Evolutionary conservation across 352 stramenopile species (phyloP).

Genomic region (Thraustochytrium sp.): DNA sequence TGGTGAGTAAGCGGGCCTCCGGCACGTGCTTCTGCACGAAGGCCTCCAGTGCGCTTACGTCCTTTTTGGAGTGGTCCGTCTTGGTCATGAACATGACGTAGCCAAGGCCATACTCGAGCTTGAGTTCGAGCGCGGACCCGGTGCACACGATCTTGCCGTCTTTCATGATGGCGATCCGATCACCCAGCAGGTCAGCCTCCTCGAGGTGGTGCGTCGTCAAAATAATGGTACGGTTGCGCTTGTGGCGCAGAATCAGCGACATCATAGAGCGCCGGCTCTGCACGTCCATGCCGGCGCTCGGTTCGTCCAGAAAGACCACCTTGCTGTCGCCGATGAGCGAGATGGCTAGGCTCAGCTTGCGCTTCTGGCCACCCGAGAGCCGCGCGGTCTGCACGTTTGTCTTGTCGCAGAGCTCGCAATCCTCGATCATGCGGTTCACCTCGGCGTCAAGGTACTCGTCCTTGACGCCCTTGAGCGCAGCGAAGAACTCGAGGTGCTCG

Average conservation of each 20-base stretch:
- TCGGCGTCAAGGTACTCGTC: slow-evolving; percentile 45
- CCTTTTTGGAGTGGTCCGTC: slow-evolving; percentile 39
- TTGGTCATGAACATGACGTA: slow-evolving; percentile 42
- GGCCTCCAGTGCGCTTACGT: neutral
- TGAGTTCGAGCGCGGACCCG: slow-evolving; percentile 71
- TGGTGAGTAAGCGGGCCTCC: slow-evolving; percentile 70
- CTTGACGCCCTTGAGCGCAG: slow-evolving; percentile 50
- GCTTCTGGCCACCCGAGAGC: slow-evolving; percentile 85
- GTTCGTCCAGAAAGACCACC: slow-evolving; percentile 78
- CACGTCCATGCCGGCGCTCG: slow-evolving; percentile 77
- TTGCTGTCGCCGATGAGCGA: slow-evolving; percentile 88
- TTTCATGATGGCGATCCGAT: slow-evolving; percentile 76
- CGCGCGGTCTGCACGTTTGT: slow-evolving; percentile 57
- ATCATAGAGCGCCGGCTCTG: slow-evolving; percentile 74
- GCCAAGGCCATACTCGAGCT: slow-evolving; percentile 55
- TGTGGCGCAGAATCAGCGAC: slow-evolving; percentile 65
- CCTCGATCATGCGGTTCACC: slow-evolving; percentile 70
- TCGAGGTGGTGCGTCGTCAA: slow-evolving; percentile 78
- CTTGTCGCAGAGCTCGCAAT: slow-evolving; percentile 82
- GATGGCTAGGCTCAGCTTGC: slow-evolving; percentile 88
- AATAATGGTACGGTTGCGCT: slow-evolving; percentile 63
- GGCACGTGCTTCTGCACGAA: slow-evolving; percentile 54
- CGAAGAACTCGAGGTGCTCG: slow-evolving; percentile 67
- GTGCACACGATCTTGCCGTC: slow-evolving; percentile 52
- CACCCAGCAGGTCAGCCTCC: slow-evolving; percentile 76